Percentiles rank a stretch among this genome's conserved stretches.
These are phyloP conservation scores for Tilletia walkeri DNA, from an alignment of 1,284 basidiomycete species.

Conservation along the genomic window DNA sequence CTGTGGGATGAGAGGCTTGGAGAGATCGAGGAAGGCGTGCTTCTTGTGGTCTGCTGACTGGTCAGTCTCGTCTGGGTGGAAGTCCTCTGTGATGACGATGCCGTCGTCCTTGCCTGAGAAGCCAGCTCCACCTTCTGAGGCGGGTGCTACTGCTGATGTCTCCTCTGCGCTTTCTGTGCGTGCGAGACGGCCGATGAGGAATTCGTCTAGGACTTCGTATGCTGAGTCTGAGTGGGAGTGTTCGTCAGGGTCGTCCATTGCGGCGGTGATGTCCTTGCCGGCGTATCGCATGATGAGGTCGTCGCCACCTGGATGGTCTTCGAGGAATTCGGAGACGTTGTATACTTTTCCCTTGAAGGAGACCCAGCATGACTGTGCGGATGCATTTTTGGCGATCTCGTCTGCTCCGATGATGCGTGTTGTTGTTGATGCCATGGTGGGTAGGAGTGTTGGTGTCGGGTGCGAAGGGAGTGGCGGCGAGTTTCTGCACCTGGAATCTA, in stretches of 20 bases:
- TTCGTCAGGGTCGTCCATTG: slow-evolving; percentile 79
- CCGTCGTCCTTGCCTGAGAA: slow-evolving; percentile 44
- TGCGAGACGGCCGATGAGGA: slow-evolving; percentile 45
- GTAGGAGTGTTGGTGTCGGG: background rate
- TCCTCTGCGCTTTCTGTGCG: slow-evolving; percentile 30
- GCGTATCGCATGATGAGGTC: slow-evolving; percentile 66
- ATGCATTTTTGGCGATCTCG: slow-evolving; percentile 57
- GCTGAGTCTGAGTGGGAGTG: slow-evolving; percentile 93
- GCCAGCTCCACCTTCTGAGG: slow-evolving; percentile 32
- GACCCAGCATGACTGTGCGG: slow-evolving; percentile 66
- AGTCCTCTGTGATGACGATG: slow-evolving; percentile 66
- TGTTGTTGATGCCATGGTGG: slow-evolving; percentile 1
- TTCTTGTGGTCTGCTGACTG: slow-evolving; percentile 62
- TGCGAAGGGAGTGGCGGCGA: background rate
- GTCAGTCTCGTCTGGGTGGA: slow-evolving; percentile 49
- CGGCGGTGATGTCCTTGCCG: slow-evolving; percentile 74
- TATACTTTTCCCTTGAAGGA: slow-evolving; percentile 59
- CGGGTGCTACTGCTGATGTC: slow-evolving; percentile 22
- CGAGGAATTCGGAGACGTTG: slow-evolving; percentile 60
- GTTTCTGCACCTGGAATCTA: background rate
- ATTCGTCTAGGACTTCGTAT: slow-evolving; percentile 87
- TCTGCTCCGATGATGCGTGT: slow-evolving; percentile 32
- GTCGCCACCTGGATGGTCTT: slow-evolving; percentile 61
- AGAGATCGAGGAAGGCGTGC: slow-evolving; percentile 88
- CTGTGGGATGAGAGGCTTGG: slow-evolving; percentile 78